Base-by-base conservation (phyloP, 73 alveolate genomes). In the Paramecium bursaria region DNA sequence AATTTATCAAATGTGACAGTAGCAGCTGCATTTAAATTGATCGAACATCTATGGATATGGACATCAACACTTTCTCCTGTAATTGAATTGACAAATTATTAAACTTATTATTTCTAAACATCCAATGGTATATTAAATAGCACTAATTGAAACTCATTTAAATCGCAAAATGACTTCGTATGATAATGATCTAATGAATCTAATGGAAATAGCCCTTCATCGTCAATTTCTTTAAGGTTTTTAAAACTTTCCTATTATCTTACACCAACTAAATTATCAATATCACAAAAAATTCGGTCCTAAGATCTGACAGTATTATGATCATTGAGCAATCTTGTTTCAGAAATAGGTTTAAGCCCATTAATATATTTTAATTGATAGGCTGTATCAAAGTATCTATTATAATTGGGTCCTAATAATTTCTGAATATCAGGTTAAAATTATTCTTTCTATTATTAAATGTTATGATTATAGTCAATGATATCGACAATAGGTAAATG, bases 401-500 rank as follows among this genome's bases (percentile, higher is more conserved):
- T 47, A 67, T 67, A 67, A 19, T 67, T 67, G 30, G 82, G 30
- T 0, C 82, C 82, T 39, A 67, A 47, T 11, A 35, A 0, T 21
- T 17, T 11, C 44, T 31, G 4, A 15, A 67, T 5, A 17, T 67
- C 50, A 17, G 57, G 33, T 17, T 67, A 30, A 7, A 50, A 15
- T 13, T 2, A 27, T 57, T 23, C 15, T 30, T 23, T 23, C 33
- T 57, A 30, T 2, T 30, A 57, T 13, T 11, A 19, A 13, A 57
- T n/a, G 17, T 57, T 11, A 7, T 67, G 82, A 67, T 67, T 67
- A 42, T 33, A 67, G 39, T 67, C 82, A 14, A 67, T 44, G 14
- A 67, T 35, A 42, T 67, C 82, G 22, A 67, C 82, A 15, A 67
- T 15, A 1, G 82, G 82, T 57, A 53, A 67, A 48, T 48, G 6